A percentile compares a stretch with the other conserved stretches of the same genome.
phyloP scores from a whole-genome alignment of 306 rosid species.

The Cajanus cajan region DNA sequence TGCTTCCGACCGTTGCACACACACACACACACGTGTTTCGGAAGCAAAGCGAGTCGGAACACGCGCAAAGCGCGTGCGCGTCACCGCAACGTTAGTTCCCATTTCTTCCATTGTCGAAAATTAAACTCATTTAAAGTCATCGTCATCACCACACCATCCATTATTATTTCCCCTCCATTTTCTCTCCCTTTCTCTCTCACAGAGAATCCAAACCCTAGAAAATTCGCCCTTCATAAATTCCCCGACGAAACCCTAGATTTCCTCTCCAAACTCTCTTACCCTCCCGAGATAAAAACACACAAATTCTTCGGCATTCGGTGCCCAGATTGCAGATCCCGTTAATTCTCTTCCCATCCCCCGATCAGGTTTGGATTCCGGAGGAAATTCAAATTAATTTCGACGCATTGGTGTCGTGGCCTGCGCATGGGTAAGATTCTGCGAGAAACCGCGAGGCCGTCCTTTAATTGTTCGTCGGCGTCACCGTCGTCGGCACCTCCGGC shows the following conservation, averaged over 20 bases:
- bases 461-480: slow-evolving; percentile 36
- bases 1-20: background rate
- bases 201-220: slow-evolving; percentile 38
- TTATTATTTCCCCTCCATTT: background rate
- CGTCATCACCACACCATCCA: background rate
- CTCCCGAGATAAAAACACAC: slow-evolving; percentile 7
- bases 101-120: slow-evolving; percentile 11
- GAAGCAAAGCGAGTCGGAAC: background rate
- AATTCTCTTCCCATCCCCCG: background rate
- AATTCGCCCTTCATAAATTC: slow-evolving; percentile 20
- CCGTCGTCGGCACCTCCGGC: slow-evolving; percentile 52
- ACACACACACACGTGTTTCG: slow-evolving; percentile 18
- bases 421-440: slow-evolving; percentile 71
- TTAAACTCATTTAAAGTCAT: background rate
- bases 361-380: slow-evolving; percentile 25
- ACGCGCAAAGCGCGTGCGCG: slow-evolving; percentile 16
- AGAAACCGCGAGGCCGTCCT: slow-evolving; percentile 59
- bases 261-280: slow-evolving; percentile 33
- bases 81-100: background rate
- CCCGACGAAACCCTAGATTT: slow-evolving; percentile 44
- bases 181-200: background rate
- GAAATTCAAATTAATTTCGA: background rate
- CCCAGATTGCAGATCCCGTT: slow-evolving; percentile 39
- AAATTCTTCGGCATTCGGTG: background rate
- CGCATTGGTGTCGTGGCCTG: slow-evolving; percentile 31